Percentiles rank a stretch among this genome's conserved stretches.
Conservation (phyloP, 805 yeast genomes). For the Starmera quercuum region DNA sequence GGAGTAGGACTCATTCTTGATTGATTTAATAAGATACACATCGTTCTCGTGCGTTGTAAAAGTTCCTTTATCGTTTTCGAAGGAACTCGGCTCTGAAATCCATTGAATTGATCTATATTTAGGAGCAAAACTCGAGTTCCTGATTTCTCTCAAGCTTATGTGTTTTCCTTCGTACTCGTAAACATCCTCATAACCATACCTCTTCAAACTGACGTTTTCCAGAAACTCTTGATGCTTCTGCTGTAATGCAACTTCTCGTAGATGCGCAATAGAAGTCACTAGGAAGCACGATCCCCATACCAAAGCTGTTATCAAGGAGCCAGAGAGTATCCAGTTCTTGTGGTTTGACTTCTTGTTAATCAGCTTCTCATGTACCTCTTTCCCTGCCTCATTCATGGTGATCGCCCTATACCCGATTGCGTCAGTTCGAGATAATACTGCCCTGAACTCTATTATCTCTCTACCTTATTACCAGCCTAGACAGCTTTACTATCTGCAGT, state of each 20-base stretch:
- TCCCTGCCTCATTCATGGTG: too few relatives aligned
- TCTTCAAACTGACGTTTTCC: background rate
- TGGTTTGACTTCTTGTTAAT: too few relatives aligned
- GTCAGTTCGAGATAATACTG: too few relatives aligned
- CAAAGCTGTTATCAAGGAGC: conserved; percentile 2
- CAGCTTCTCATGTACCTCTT: too few relatives aligned
- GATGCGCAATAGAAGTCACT: conserved; percentile 5
- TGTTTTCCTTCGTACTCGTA: conserved; percentile 3
- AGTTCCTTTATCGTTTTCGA: conserved; percentile 54
- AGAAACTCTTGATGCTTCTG: background rate
- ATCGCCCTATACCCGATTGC: too few relatives aligned
- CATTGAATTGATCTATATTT: conserved; percentile 54
- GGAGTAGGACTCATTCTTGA: conserved; percentile 33
- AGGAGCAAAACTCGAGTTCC: conserved; percentile 54
- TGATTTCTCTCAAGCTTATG: conserved; percentile 30
- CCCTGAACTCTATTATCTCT: too few relatives aligned
- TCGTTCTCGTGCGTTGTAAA: conserved; percentile 43
- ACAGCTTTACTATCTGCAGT: too few relatives aligned
- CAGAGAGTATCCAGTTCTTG: conserved; percentile 1
- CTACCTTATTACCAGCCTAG: too few relatives aligned
- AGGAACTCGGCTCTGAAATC: conserved; percentile 47
- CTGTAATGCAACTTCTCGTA: conserved; percentile 6
- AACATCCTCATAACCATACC: background rate
- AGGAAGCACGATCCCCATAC: conserved; percentile 9
- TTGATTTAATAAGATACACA: conserved; percentile 49